Evolutionary conservation across 2,329 filamentous ascomycete species (phyloP).

Genomic region (Plectosphaerella cucumerina): DNA sequence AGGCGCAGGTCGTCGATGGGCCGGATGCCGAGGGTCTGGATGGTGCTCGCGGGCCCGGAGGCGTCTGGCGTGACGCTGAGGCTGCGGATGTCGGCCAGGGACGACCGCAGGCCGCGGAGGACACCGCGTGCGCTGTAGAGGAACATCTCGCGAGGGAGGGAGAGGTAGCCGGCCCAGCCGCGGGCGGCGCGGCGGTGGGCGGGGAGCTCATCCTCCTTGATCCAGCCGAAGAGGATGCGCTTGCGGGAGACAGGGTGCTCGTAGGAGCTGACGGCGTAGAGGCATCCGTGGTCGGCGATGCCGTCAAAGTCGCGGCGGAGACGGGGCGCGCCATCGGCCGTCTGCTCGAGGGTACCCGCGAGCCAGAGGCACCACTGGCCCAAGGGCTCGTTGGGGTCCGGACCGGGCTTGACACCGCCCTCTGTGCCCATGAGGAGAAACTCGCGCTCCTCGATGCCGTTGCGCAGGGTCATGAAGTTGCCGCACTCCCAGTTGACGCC

Average conservation of each 20-base stretch:
- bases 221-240: slow-evolving; percentile 43
- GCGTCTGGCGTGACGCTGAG: slow-evolving; percentile 23
- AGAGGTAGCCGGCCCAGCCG: slow-evolving; percentile 45
- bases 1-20: slow-evolving; percentile 14
- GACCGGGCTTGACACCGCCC: slow-evolving; percentile 23
- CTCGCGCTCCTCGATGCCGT: slow-evolving; percentile 23
- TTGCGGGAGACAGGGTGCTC: slow-evolving; percentile 34
- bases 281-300: slow-evolving; percentile 41
- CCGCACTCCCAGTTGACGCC: slow-evolving; percentile 48
- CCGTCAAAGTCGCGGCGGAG: slow-evolving; percentile 36
- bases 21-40: slow-evolving; percentile 39
- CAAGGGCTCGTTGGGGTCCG: slow-evolving; percentile 1
- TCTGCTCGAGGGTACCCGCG: slow-evolving; percentile 24
- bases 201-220: slow-evolving; percentile 45
- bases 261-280: slow-evolving; percentile 46
- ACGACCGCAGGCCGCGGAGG: slow-evolving; percentile 26
- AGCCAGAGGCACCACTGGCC: slow-evolving; percentile 33
- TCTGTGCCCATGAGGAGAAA: slow-evolving; percentile 43
- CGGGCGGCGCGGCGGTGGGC: slow-evolving; percentile 35
- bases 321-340: slow-evolving; percentile 5
- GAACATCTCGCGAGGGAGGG: slow-evolving; percentile 38
- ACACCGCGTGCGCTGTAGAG: slow-evolving; percentile 33
- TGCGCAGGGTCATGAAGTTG: slow-evolving; percentile 37
- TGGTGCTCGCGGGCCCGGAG: slow-evolving; percentile 18
- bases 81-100: slow-evolving; percentile 34